Base-by-base conservation (phyloP, 441 rosid species). In the Gossypium davidsonii region DNA sequence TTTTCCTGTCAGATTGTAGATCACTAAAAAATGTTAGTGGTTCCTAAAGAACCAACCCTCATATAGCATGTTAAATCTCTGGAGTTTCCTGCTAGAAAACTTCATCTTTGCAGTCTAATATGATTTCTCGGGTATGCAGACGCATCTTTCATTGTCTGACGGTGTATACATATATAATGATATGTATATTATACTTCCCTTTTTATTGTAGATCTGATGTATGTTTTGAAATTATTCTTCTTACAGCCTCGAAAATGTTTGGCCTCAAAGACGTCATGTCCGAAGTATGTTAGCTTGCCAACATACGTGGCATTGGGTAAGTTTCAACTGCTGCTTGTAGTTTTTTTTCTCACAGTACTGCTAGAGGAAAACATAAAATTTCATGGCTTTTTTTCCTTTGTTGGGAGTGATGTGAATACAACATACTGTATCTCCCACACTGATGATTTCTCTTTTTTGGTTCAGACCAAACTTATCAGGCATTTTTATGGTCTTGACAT, bases 221-320 rank as follows among this genome's bases (percentile, higher is more conserved):
- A 39, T 39, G n/a, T 39, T 2, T 58, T 42, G 26, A 57, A 67
- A 1, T 26, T 67, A 8, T 57, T 58, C 21, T 73, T 59, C 15
- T 79, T 73, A 37, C 95, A 94, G 97, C 92, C 89, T 31, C 91
- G 91, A 70, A 91, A 89, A 56, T 94, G 98, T 76, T 84, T 72
- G 39, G 67, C 49, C 67, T 72, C 76, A 7, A 81, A 71, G 70
- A 85, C 87, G 58, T 87, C 93, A 15, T 94, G 98, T 76, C 98
- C 98, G 31, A 80, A 83, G 73, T 92, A 88, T 75, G 84, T 92
- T 71, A 87, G 97, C 84, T 73, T 94, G 81, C 98, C 98, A 51
- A 79, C 81, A 76, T 83, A 78, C 73, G 80, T 66, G 4, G 79
- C 96, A 34, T 20, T 60, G 20, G 90, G 97, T 91, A 85, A 86